A percentile compares a stretch with the other conserved stretches of the same genome.
Evolutionary conservation across 148 eudicot genomes (phyloP).

Genomic region (Rhododendron kiyosumense): DNA sequence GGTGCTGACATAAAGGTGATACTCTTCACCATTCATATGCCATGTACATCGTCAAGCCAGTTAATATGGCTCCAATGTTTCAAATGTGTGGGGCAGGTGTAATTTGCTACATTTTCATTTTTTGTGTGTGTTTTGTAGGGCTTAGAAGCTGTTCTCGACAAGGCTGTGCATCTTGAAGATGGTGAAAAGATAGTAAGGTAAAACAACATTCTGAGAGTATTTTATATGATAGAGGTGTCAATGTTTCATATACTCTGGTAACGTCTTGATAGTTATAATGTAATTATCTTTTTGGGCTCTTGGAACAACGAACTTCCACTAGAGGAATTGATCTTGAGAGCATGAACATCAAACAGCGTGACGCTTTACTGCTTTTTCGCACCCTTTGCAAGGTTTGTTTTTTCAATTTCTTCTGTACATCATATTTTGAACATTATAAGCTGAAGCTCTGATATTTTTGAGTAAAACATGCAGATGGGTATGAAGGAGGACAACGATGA

Average conservation of each 20-base stretch:
- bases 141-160: slow-evolving; percentile 97
- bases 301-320: slow-evolving; percentile 4
- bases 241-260: slow-evolving; percentile 5
- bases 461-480: slow-evolving; percentile 71
- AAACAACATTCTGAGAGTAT: slow-evolving; percentile 6
- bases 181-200: slow-evolving; percentile 73
- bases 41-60: not conserved
- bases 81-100: not conserved
- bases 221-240: not conserved
- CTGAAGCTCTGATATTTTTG: slow-evolving; percentile 14
- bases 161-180: slow-evolving; percentile 92
- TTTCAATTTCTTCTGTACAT: not conserved
- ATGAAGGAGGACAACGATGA: slow-evolving; percentile 98
- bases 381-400: slow-evolving; percentile 92
- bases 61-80: not conserved
- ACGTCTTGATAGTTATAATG: not conserved
- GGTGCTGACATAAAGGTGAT: slow-evolving; percentile 96
- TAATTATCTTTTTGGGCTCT: slow-evolving; percentile 8
- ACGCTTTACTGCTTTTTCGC: slow-evolving; percentile 89
- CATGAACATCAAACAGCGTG: slow-evolving; percentile 82
- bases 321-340: slow-evolving; percentile 87
- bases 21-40: not conserved
- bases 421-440: slow-evolving; percentile 5
- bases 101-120: slow-evolving; percentile 6
- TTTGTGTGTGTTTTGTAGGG: slow-evolving; percentile 47